Percentiles rank a stretch among this genome's conserved stretches.
phyloP scores from a whole-genome alignment of 768 basidiomycete genomes.

The Termitomyces sp. region DNA sequence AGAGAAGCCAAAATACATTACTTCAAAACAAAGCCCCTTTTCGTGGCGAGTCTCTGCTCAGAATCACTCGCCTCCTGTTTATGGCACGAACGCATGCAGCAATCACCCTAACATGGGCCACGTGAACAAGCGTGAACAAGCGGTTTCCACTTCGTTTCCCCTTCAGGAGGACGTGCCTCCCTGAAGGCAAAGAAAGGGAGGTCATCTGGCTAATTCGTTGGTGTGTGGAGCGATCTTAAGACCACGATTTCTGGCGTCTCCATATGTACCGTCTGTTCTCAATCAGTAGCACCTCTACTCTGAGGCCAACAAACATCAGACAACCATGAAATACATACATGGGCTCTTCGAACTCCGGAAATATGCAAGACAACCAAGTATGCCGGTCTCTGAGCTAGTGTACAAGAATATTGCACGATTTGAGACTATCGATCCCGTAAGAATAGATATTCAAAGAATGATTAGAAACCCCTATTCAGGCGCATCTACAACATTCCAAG shows the following conservation, averaged over 20 bases:
- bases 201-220: neutral
- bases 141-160: too few species aligned
- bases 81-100: neutral
- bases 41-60: neutral
- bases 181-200: neutral
- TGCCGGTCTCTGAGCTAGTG: neutral
- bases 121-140: too few species aligned
- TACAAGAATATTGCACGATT: neutral
- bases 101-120: neutral
- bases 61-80: neutral
- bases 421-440: neutral
- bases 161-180: neutral
- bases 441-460: too few species aligned
- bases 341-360: too few species aligned
- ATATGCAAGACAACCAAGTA: too few species aligned
- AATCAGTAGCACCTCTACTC: too few species aligned
- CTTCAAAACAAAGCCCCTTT: neutral
- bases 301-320: neutral
- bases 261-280: too few species aligned
- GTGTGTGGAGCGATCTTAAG: neutral
- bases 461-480: too few species aligned
- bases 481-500: conserved; percentile 56
- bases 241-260: neutral
- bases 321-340: too few species aligned
- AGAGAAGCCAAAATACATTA: neutral